These are phyloP conservation scores for Acanthamoeba royreba DNA, from an alignment of 208 protist species.

Conservation along the genomic window DNA sequence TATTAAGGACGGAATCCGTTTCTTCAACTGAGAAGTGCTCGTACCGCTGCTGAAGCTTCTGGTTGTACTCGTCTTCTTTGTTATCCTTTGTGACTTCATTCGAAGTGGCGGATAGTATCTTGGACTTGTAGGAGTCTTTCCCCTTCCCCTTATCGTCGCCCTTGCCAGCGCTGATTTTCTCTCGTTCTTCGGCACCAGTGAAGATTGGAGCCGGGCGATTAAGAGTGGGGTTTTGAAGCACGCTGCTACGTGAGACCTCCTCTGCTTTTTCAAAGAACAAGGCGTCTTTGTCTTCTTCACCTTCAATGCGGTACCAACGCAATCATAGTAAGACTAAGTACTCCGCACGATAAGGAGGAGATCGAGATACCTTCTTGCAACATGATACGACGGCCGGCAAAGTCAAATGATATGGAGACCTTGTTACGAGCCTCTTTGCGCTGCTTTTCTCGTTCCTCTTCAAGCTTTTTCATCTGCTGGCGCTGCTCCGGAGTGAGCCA, in stretches of 20 bases:
- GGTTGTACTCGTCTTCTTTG: background rate
- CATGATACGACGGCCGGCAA: constrained; percentile 13
- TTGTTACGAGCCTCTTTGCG: background rate
- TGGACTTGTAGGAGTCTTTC: too few species aligned
- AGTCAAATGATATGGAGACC: constrained; percentile 27
- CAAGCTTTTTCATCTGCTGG: constrained; percentile 32
- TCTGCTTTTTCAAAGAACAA: constrained; percentile 21
- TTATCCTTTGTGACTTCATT: background rate
- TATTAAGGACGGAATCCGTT: too few species aligned
- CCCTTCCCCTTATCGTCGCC: too few species aligned
- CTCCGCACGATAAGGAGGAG: background rate
- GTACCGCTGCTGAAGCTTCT: background rate
- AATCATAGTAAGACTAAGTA: background rate
- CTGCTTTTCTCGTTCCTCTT: background rate
- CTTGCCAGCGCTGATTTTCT: too few species aligned
- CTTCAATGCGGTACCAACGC: background rate
- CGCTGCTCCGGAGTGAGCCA: constrained; percentile 25
- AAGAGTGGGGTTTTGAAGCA: background rate
- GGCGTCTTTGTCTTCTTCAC: background rate
- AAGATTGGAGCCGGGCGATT: background rate
- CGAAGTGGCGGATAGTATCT: background rate
- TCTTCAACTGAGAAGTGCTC: background rate
- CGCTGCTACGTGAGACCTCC: background rate
- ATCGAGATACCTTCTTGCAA: background rate
- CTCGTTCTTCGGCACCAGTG: background rate